Percentiles rank a stretch among this genome's conserved stretches.
Evolutionary conservation across 2,329 filamentous ascomycete species (phyloP).

Genomic region (Penicillium sp.): DNA sequence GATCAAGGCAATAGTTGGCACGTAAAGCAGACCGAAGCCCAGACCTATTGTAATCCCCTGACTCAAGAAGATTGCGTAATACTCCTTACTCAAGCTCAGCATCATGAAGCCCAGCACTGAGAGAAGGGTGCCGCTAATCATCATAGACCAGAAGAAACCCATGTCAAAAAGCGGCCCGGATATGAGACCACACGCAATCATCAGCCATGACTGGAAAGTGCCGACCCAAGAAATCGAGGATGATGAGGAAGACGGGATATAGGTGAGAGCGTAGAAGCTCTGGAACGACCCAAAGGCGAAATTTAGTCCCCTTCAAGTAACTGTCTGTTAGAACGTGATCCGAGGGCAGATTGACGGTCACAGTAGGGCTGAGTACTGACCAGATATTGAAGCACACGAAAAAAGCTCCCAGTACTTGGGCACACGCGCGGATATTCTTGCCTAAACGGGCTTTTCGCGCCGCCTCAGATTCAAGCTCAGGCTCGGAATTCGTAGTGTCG

Average conservation of each 20-base stretch:
- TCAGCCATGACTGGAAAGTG: conserved; percentile 35
- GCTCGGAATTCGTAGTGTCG: no score
- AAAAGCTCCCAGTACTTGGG: conserved; percentile 27
- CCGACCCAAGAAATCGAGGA: conserved; percentile 41
- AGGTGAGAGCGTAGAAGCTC: conserved; percentile 33
- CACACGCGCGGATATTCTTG: conserved; percentile 2
- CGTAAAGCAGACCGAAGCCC: conserved; percentile 36
- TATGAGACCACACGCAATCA: conserved; percentile 38
- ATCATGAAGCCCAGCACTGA: conserved; percentile 36
- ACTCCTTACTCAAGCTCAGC: conserved; percentile 31
- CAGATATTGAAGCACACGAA: conserved; percentile 19
- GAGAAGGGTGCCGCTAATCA: conserved; percentile 30
- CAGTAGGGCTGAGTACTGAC: conserved; percentile 1
- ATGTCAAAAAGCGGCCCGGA: conserved; percentile 39
- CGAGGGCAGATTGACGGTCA: no score
- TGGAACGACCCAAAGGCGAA: conserved; percentile 43
- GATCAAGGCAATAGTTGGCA: conserved; percentile 42
- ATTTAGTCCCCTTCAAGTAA: conserved; percentile 5
- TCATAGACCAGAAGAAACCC: conserved; percentile 34
- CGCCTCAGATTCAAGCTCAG: no score
- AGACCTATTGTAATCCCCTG: conserved; percentile 47
- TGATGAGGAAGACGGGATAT: conserved; percentile 20
- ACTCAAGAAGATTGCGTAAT: conserved; percentile 28
- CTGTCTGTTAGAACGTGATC: background rate
- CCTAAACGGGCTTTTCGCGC: no score